Base-by-base conservation (phyloP, 495 filamentous ascomycete genomes). In the Polyplosphaeria fusca region DNA sequence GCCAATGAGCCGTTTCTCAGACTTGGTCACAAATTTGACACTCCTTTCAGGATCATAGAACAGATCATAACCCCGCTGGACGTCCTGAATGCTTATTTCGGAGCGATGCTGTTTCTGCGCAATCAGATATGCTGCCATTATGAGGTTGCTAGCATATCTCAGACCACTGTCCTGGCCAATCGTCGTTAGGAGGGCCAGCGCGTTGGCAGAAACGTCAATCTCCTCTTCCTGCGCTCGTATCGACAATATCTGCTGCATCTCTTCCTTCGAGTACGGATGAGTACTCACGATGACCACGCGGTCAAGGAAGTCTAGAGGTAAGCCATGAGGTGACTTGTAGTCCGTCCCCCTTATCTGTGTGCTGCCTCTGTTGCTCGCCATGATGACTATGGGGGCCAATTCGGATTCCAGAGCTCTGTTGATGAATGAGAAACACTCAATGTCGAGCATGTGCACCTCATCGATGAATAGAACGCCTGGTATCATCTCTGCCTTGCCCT, bases 361-460 rank as follows among this genome's bases (percentile, higher is more conserved):
- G 65, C 91, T 82, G 48, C 93, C 93, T 26, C 93, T 81, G 72
- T 99, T 99, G 79, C 87, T 93, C n/a, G 93, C 93, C 91, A 99
- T 96, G 72, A 99, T 97, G 70, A 99, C 91, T 66, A 99, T 93
- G 27, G 93, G 93, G 1, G 92, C 89, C 16, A 99, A 79, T 60
- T 96, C 91, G 20, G 86, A 86, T 70, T 99, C 93, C 20, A 97
- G 78, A 4, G 93, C 93, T 24, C 94, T 87, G 77, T 99, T 99
- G 77, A 99, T 86, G 77, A 90, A 99, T 39, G 89, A 91, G 76
- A 95, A 99, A 76, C 93, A 96, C 67, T 99, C 93, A 60, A 96
- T 95, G 70, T 99, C 93, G 18, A 99, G 86, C 93, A 97, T 97
- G 76, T 99, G 93, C 1, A 99, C 91, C 73, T 99, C 93, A 65